Base-by-base conservation (phyloP, 768 basidiomycete species). In the Infundibulicybe gibba region DNA sequence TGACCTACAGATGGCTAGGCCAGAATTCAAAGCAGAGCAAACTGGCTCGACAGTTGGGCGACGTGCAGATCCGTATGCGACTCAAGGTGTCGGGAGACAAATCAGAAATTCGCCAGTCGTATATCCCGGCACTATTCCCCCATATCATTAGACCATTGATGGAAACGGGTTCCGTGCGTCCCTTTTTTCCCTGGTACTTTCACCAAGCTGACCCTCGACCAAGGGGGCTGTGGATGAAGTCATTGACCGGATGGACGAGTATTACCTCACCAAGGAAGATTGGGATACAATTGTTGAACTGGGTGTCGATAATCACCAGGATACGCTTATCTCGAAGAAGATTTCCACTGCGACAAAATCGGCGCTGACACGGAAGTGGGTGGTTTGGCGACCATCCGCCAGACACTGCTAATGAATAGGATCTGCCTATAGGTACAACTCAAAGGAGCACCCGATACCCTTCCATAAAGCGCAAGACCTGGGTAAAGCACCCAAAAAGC, bases 211-310 rank as follows among this genome's bases (percentile, higher is more conserved):
- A 21, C 32, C 13, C 32, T 31, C 54, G 6, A 52, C 53, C 43
- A 61, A 94, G 91, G 80, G 78, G 52, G 87, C 81, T 0, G 78
- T 97, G 5, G 84, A 87, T 1, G 83, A 87, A 8, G 81, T 94
- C 32, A 97, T 99, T 47, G 75, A 80, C 19, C 69, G 71, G 5
- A 95, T 99, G 94, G 97, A 98, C 62, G 86, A 88, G 40, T 99
- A 99, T 62, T 97, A 82, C 64, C 66, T 99, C 30, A 84, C 85
- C 3, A 90, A 87, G 53, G 97, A 98, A 21, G 95, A 98, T 58
- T 98, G 94, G 95, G 97, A 99, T 57, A 85, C 92, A 9, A 74
- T 98, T 44, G 80, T 98, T 44, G 95, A 98, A 61, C 77, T 99
- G 8, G 97, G 95, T 1, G 79, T 99, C 6, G 97, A 82, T 48